These are phyloP conservation scores for Colletotrichum cereale DNA, from an alignment of 2,329 filamentous ascomycete genomes.

Conservation along the genomic window DNA sequence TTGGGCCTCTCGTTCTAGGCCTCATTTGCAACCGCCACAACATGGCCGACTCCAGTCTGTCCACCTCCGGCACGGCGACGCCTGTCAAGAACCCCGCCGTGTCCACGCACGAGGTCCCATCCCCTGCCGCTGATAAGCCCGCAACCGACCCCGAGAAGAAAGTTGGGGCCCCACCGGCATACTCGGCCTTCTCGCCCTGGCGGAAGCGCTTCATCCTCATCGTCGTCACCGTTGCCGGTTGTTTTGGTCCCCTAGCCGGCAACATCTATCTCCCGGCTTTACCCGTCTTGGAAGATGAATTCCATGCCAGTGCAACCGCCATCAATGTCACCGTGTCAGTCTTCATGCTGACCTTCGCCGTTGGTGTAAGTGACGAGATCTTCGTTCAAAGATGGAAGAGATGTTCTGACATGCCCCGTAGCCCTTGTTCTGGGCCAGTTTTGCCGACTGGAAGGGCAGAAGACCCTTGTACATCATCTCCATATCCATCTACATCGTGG, in stretches of 20 bases:
- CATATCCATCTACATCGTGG: slow-evolving; percentile 53
- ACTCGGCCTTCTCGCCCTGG: slow-evolving; percentile 53
- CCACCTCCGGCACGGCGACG: slow-evolving; percentile 26
- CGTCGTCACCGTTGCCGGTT: slow-evolving; percentile 55
- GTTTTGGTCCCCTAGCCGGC: slow-evolving; percentile 58
- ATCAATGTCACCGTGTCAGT: slow-evolving; percentile 60
- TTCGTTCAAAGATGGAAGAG: not conserved
- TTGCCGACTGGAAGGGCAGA: slow-evolving; percentile 55
- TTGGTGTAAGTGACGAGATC: slow-evolving; percentile 47
- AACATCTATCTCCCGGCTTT: slow-evolving; percentile 59
- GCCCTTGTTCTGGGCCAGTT: slow-evolving; percentile 56
- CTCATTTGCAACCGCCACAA: not conserved
- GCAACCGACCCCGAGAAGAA: slow-evolving; percentile 39
- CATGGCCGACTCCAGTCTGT: slow-evolving; percentile 23
- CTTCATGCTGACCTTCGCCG: slow-evolving; percentile 58
- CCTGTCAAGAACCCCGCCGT: slow-evolving; percentile 16
- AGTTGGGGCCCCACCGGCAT: slow-evolving; percentile 43
- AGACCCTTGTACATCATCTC: slow-evolving; percentile 56
- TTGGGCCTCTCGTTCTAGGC: not conserved
- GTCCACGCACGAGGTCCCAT: not conserved
- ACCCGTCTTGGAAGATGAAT: slow-evolving; percentile 52
- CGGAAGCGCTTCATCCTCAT: slow-evolving; percentile 53
- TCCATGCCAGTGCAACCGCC: slow-evolving; percentile 49
- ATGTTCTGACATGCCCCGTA: slow-evolving; percentile 24
- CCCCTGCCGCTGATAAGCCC: slow-evolving; percentile 3